Percentiles rank a stretch among this genome's conserved stretches.
phyloP scores from a whole-genome alignment of 75 land plant species.

The Sequoia sempervirens region DNA sequence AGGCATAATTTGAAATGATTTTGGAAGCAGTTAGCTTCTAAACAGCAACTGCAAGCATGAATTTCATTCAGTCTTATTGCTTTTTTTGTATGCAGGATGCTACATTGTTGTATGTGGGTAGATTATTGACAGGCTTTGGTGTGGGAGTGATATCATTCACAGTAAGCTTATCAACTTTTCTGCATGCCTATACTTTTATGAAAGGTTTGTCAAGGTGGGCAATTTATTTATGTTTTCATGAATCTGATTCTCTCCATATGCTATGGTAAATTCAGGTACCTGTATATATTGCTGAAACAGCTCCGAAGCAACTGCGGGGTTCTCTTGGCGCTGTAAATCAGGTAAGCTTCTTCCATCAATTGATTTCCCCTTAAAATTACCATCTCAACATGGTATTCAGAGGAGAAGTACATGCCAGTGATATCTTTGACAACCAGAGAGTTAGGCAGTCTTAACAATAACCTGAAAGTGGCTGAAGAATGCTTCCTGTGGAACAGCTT shows the following conservation, averaged over 20 bases:
- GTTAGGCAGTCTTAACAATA: background rate
- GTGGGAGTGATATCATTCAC: constrained; percentile 88
- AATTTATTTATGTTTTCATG: background rate
- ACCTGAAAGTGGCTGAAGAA: background rate
- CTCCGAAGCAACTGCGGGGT: constrained; percentile 86
- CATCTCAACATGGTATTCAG: background rate
- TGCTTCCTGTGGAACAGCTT: constrained; percentile 33
- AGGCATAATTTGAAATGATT: background rate
- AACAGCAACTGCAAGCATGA: background rate
- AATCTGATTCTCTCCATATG: background rate
- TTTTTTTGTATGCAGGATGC: constrained; percentile 37
- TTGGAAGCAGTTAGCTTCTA: background rate
- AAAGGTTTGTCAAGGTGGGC: background rate
- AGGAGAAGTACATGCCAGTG: background rate
- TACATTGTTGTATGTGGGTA: constrained; percentile 64
- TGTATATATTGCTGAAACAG: constrained; percentile 82
- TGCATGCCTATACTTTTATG: background rate
- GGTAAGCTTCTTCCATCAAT: constrained; percentile 30
- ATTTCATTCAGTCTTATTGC: background rate
- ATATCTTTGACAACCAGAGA: background rate
- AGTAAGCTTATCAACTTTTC: constrained; percentile 28
- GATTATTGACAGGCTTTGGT: constrained; percentile 84
- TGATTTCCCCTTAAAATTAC: background rate
- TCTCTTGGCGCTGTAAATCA: constrained; percentile 81
- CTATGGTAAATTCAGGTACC: constrained; percentile 44